phyloP scores from a whole-genome alignment of 2,329 filamentous ascomycete genomes.

The Bipolaris oryzae region DNA sequence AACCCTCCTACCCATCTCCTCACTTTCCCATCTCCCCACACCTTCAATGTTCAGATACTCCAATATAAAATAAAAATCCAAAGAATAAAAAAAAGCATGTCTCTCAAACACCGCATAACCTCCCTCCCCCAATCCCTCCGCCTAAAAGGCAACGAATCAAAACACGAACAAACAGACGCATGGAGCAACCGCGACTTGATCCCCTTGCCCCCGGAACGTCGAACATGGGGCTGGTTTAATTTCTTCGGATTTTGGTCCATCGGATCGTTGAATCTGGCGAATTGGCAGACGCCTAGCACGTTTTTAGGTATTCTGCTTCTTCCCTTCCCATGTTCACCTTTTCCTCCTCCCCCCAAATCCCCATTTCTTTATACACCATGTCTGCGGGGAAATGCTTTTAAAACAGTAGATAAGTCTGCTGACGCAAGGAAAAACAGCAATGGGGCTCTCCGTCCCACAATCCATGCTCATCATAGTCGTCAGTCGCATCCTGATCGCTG shows the following conservation, averaged over 20 bases:
- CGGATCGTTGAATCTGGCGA: slow-evolving; percentile 51
- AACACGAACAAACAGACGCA: slow-evolving; percentile 55
- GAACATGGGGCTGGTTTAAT: slow-evolving; percentile 52
- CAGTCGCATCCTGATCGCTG: slow-evolving; percentile 50
- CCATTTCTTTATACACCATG: too few relatives aligned
- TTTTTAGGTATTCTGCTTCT: slow-evolving; percentile 46
- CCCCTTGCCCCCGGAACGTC: slow-evolving; percentile 47
- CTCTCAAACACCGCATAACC: slow-evolving; percentile 16
- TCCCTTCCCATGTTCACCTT: too few relatives aligned
- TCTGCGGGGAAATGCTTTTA: too few relatives aligned
- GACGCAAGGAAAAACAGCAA: too few relatives aligned
- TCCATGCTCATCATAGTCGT: slow-evolving; percentile 57
- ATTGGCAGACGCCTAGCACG: slow-evolving; percentile 57
- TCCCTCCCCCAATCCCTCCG: slow-evolving; percentile 42
- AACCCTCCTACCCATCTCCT: too few relatives aligned
- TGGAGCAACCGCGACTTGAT: slow-evolving; percentile 50
- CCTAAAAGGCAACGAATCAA: slow-evolving; percentile 50
- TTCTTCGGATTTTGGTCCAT: slow-evolving; percentile 53
- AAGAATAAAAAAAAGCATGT: slow-evolving; percentile 7
- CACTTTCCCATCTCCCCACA: too few relatives aligned
- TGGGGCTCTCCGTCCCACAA: slow-evolving; percentile 57
- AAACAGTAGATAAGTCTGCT: too few relatives aligned
- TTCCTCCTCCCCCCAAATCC: too few relatives aligned
- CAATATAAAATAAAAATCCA: not conserved
- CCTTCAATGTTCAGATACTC: too few relatives aligned